phyloP scores from a whole-genome alignment of 768 basidiomycete species.

The Cystofilobasidium bisporidii region DNA sequence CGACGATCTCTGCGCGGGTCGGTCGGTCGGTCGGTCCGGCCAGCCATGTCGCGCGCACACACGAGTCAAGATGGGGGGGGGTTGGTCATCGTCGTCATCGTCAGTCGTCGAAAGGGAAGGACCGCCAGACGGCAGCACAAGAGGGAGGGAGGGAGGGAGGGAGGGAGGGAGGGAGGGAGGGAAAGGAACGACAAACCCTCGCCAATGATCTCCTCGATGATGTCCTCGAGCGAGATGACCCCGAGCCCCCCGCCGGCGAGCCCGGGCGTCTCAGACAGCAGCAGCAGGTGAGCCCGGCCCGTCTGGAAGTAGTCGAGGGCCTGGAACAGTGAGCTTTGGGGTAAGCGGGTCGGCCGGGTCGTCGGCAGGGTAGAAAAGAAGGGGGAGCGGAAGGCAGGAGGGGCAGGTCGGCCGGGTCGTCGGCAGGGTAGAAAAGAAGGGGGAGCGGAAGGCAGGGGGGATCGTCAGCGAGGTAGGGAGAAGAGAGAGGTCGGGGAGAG shows the following conservation, averaged over 20 bases:
- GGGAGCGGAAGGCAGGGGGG: too few relatives aligned
- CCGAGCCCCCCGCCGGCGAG: constrained; percentile 68
- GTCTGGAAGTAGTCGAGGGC: constrained; percentile 76
- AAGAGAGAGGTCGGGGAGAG: too few relatives aligned
- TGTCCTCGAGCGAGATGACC: constrained; percentile 62
- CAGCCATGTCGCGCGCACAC: constrained; percentile 47
- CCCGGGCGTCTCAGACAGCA: constrained; percentile 78
- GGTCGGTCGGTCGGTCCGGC: too few relatives aligned
- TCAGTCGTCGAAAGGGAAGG: constrained; percentile 13
- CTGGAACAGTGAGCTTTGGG: constrained; percentile 52
- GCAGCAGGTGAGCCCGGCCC: constrained; percentile 79
- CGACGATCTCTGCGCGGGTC: constrained; percentile 79
- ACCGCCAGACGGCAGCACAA: constrained; percentile 14
- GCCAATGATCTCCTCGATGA: constrained; percentile 41
- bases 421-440: background rate
- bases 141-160: too few relatives aligned
- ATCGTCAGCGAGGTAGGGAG: background rate
- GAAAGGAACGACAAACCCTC: background rate
- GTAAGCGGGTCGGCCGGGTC: too few relatives aligned
- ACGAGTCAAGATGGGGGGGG: constrained; percentile 33
- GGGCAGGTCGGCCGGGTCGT: background rate
- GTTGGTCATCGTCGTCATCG: background rate
- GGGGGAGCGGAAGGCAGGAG: background rate
- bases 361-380: background rate
- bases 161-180: background rate